A percentile compares a stretch with the other conserved stretches of the same genome.
phyloP scores from a whole-genome alignment of 208 protist genomes.

The Acanthamoeba pearcei region DNA sequence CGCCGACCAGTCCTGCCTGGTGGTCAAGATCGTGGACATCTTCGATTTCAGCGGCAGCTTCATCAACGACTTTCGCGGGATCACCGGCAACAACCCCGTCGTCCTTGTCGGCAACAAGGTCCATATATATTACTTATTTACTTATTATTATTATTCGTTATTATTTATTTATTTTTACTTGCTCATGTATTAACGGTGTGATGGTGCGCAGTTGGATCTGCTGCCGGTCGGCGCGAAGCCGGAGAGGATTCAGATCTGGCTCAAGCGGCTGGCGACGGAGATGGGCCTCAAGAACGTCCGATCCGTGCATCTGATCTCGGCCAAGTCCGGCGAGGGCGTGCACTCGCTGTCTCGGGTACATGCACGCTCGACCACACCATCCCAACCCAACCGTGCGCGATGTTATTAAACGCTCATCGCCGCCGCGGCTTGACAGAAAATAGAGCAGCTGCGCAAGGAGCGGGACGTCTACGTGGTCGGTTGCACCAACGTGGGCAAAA shows the following conservation, averaged over 20 bases:
- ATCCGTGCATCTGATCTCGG: slow-evolving; percentile 35
- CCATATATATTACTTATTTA: background rate
- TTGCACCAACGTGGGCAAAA: slow-evolving; percentile 82
- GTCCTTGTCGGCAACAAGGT: slow-evolving; percentile 79
- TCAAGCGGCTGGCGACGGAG: slow-evolving; percentile 41
- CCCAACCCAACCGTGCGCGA: background rate
- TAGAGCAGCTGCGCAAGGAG: slow-evolving; percentile 73
- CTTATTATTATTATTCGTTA: background rate
- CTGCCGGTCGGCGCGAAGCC: slow-evolving; percentile 30
- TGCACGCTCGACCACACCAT: background rate
- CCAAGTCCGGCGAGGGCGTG: slow-evolving; percentile 60
- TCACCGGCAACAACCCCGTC: slow-evolving; percentile 78
- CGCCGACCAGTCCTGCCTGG: slow-evolving; percentile 71
- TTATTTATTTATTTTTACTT: background rate
- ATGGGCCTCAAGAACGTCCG: slow-evolving; percentile 54
- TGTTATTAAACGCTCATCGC: background rate
- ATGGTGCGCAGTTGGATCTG: background rate
- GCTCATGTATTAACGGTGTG: background rate
- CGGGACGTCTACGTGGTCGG: slow-evolving; percentile 80
- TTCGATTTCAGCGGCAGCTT: slow-evolving; percentile 82
- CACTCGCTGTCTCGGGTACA: slow-evolving; percentile 38
- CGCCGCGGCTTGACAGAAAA: background rate
- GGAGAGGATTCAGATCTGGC: slow-evolving; percentile 30
- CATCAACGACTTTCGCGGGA: slow-evolving; percentile 74
- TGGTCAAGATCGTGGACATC: slow-evolving; percentile 81